Evolutionary conservation across 1,284 basidiomycete genomes (phyloP), one percentile per base, ranked within the genome.

Genomic region (Ustilago hordei): DNA sequence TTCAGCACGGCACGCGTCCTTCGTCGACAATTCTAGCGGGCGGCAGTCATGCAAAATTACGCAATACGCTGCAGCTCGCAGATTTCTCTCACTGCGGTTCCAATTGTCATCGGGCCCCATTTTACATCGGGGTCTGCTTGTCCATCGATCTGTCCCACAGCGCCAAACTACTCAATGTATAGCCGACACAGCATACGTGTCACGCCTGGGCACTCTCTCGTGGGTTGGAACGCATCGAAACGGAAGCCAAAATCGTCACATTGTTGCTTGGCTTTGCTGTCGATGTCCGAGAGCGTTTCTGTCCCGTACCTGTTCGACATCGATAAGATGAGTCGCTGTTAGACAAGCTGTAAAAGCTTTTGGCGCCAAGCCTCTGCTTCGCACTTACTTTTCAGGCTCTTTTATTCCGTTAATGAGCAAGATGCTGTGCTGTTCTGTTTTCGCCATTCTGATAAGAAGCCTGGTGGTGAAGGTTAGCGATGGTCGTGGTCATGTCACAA

Each of bases 351-450:
- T 19, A 7, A 7, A 54, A 15, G 32, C 34, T 8, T 2, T 31
- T n/a, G 32, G 34, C 23, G 23, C 23, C 3, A 28, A 5, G 15
- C 15, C 32, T 34, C 3, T 9, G 52, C 13, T 19, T 9, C 19
- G 13, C 9, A 59, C 75, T 64, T 52, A 79, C 68, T 84, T 85
- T 55, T 85, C 76, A 5, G 86, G 86, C 73, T 87, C 86, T 13
- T 86, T 62, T 17, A 81, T 85, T 9, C 86, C 86, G 64, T 80
- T 64, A 56, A 81, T 62, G n/a, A 79, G 59, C 45, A 82, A 58
- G 38, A 79, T 70, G 53, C 59, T 76, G 19, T 6, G 52, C 15
- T 23, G 34, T 12, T 11, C 13, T 41, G 39, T 6, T 41, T 11
- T 6, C 17, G 17, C 39, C 39, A 17, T 41, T 41, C 13, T 15